These are phyloP conservation scores for Hanseniaspora lindneri DNA, from an alignment of 805 yeast species.

Conservation along the genomic window DNA sequence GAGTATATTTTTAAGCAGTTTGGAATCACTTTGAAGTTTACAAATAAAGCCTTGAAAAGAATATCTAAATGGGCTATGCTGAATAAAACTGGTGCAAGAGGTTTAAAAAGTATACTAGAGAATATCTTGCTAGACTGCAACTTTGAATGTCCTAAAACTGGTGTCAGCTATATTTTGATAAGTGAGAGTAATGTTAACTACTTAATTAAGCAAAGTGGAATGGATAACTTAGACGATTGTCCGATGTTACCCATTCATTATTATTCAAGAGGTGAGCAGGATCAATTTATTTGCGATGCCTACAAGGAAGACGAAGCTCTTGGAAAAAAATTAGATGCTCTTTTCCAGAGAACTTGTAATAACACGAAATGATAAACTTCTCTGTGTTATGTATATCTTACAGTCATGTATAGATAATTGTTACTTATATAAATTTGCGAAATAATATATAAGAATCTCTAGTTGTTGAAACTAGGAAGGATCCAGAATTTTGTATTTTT, in stretches of 20 bases:
- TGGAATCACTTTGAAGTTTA: constrained; percentile 40
- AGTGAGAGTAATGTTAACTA: constrained; percentile 36
- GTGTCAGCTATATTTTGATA: constrained; percentile 39
- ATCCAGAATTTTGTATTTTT: too few species aligned
- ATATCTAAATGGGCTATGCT: constrained; percentile 39
- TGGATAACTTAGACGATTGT: constrained; percentile 21
- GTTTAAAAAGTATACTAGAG: constrained; percentile 45
- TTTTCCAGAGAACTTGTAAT: constrained; percentile 25
- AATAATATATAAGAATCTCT: constrained; percentile 3
- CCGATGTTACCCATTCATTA: constrained; percentile 33
- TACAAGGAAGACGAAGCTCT: constrained; percentile 34
- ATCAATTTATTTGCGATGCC: constrained; percentile 33
- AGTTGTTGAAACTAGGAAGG: constrained; percentile 16
- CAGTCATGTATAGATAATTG: too few species aligned
- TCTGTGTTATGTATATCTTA: too few species aligned
- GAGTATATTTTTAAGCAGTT: constrained; percentile 42
- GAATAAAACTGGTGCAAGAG: constrained; percentile 54
- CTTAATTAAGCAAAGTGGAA: constrained; percentile 27
- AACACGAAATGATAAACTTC: constrained; percentile 4
- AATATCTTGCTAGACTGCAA: constrained; percentile 40
- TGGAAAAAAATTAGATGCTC: constrained; percentile 28
- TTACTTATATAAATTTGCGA: background rate
- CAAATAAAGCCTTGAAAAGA: constrained; percentile 36
- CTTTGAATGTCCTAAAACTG: constrained; percentile 50
- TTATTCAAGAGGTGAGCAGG: constrained; percentile 36